Evolutionary conservation across 176 grass and related monocot species (phyloP).

Genomic region (Secale cereale): DNA sequence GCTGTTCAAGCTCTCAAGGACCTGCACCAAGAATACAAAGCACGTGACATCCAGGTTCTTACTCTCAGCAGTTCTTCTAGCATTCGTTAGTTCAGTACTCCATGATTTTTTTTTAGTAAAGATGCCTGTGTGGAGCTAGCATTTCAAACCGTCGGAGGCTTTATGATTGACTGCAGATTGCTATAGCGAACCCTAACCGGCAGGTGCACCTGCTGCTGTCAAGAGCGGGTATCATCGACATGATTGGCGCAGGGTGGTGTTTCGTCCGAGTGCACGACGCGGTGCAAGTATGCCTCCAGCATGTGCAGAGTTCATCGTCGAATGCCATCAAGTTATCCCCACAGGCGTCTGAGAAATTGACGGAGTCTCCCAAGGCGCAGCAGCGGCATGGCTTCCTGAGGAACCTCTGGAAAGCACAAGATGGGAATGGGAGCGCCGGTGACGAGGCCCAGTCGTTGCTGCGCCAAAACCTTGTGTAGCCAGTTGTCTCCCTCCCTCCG

Average conservation of each 20-base stretch:
- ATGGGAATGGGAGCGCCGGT: background rate
- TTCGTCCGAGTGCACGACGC: conserved; percentile 93
- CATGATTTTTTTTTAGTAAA: background rate
- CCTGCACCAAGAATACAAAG: conserved; percentile 81
- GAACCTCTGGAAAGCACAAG: conserved; percentile 44
- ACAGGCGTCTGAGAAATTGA: conserved; percentile 18
- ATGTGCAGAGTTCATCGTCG: conserved; percentile 47
- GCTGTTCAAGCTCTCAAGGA: conserved; percentile 97
- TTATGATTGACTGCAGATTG: conserved; percentile 53
- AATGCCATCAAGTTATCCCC: conserved; percentile 7
- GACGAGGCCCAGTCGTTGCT: conserved; percentile 57
- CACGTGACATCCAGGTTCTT: conserved; percentile 74
- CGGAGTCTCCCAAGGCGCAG: conserved; percentile 24
- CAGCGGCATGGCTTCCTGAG: conserved; percentile 34
- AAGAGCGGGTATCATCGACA: conserved; percentile 62
- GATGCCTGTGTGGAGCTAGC: background rate
- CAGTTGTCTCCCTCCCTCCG: background rate
- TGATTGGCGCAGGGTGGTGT: conserved; percentile 77
- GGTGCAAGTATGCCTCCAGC: conserved; percentile 83
- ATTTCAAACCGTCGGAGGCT: background rate
- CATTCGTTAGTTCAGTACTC: background rate
- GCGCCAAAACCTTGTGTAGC: conserved; percentile 50
- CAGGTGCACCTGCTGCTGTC: conserved; percentile 81
- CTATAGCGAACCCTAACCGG: conserved; percentile 76
- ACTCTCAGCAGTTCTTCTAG: background rate